A percentile compares a stretch with the other conserved stretches of the same genome.
Evolutionary conservation across 306 rosid species (phyloP).

Genomic region (Prunus salicina): DNA sequence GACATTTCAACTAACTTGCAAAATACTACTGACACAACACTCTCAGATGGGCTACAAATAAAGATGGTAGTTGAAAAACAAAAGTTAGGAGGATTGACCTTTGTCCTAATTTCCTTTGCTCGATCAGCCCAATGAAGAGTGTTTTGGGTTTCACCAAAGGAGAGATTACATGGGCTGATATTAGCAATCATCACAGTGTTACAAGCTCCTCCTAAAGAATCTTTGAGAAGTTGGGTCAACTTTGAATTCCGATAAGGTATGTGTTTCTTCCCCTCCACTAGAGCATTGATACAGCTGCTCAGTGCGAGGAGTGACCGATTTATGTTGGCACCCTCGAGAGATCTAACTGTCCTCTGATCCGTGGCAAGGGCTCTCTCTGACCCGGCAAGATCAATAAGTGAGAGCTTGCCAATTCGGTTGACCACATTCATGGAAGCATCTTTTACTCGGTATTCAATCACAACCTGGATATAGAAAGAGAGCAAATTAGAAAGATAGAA

Average conservation of each 20-base stretch:
- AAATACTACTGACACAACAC: background rate
- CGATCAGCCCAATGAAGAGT: conserved; percentile 98
- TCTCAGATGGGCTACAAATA: too few relatives aligned
- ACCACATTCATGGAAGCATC: conserved; percentile 69
- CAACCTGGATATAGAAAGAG: conserved; percentile 49
- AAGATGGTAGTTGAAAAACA: conserved; percentile 5
- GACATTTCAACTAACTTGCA: background rate
- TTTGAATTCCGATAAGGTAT: conserved; percentile 87
- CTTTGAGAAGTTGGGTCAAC: conserved; percentile 95
- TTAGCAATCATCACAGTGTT: conserved; percentile 97
- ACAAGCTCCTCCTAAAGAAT: conserved; percentile 89
- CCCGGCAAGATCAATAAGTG: conserved; percentile 94
- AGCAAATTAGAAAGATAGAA: background rate
- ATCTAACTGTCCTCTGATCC: conserved; percentile 86
- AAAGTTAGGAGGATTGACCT: conserved; percentile 47
- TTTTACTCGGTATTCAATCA: conserved; percentile 74
- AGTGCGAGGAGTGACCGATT: conserved; percentile 92
- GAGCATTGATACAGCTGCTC: conserved; percentile 95
- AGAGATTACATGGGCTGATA: conserved; percentile 84
- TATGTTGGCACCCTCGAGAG: conserved; percentile 96
- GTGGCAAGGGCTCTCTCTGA: conserved; percentile 99
- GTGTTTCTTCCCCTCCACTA: conserved; percentile 96
- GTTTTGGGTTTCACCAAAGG: conserved; percentile 93
- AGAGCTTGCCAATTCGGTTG: conserved; percentile 84
- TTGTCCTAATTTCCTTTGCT: conserved; percentile 86